These are phyloP conservation scores for Byssothecium circinans DNA, from an alignment of 2,329 filamentous ascomycete genomes.

Conservation along the genomic window DNA sequence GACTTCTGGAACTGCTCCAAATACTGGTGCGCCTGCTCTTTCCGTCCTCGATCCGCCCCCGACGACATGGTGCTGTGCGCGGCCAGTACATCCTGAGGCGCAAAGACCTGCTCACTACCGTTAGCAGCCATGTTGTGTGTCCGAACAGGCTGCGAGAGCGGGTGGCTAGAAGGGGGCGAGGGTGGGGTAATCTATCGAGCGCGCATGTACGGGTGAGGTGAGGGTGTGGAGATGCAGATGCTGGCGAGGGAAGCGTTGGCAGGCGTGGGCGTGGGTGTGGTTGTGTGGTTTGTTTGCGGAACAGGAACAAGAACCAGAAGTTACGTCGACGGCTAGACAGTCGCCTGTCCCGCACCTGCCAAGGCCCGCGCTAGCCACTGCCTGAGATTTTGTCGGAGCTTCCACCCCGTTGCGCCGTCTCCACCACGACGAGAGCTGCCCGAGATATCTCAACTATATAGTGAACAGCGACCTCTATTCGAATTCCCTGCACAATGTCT, in stretches of 20 bases:
- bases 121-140: constrained; percentile 65
- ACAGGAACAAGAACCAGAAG: no score
- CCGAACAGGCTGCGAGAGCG: constrained; percentile 18
- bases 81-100: constrained; percentile 71
- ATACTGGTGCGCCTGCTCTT: constrained; percentile 88
- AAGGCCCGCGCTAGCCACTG: constrained; percentile 28
- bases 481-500: constrained; percentile 24
- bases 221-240: background rate
- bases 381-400: constrained; percentile 30
- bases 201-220: constrained; percentile 29
- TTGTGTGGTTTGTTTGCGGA: constrained; percentile 21
- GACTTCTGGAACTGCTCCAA: constrained; percentile 98
- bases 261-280: constrained; percentile 9
- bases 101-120: constrained; percentile 70
- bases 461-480: background rate
- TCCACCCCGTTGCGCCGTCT: constrained; percentile 9
- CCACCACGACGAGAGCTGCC: constrained; percentile 18
- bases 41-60: constrained; percentile 76
- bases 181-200: constrained; percentile 29
- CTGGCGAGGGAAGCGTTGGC: constrained; percentile 6
- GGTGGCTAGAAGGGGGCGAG: constrained; percentile 26
- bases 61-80: constrained; percentile 90
- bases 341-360: constrained; percentile 23
- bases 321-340: no score
- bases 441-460: constrained; percentile 10